Base-by-base conservation (phyloP, 805 yeast genomes). In the Ogataea haglerorum region DNA sequence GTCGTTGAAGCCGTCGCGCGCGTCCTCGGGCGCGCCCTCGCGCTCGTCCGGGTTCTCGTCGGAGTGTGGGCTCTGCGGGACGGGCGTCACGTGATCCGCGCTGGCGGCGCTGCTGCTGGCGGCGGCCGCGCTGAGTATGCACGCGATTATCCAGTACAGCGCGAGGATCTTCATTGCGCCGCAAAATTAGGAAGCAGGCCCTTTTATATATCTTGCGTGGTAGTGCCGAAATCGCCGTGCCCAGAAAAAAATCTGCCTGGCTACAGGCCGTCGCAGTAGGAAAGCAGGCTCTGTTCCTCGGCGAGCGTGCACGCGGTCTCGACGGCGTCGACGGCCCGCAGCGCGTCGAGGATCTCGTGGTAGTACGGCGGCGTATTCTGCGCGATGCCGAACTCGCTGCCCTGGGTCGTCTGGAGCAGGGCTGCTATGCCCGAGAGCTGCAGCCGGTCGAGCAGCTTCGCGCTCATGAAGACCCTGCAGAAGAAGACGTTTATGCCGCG, bases 401-500 rank as follows among this genome's bases (percentile, higher is more conserved):
- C 59, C 23, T 39, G 39, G 13, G 41, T 38, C 21, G 38, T 53
- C 7, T 52, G 58, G 12, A 65, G 56, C 30, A 74, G 50, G 1
- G 57, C 64, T 4, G 57, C 51, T 21, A 86, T 76, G 1, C 89
- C 90, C 6, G 90, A 74, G 27, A 60, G 60, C 17, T 52, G 58
- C 27, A 88, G 60, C 41, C 77, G 63, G n/a, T 63, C 58, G 30
- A 80, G 63, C n/a, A 85, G 66, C 2, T 59, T 58, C 8, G 49
- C 52, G 36, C 64, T 69, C 5, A 72, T 61, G 4, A 86, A 74
- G 7, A 85, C 76, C 16, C 89, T 68, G 6, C 82, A 69, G 42
- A 88, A 74, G 30, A 76, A 72, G 4, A 86, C 82, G 7, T 64
- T 60, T 6, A 84, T 78, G 2, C 69, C 69, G 34, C 82, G 68